A percentile compares a stretch with the other conserved stretches of the same genome.
Conservation (phyloP, 371 early-diverging fungal species). For the Ordospora pajunii region DNA sequence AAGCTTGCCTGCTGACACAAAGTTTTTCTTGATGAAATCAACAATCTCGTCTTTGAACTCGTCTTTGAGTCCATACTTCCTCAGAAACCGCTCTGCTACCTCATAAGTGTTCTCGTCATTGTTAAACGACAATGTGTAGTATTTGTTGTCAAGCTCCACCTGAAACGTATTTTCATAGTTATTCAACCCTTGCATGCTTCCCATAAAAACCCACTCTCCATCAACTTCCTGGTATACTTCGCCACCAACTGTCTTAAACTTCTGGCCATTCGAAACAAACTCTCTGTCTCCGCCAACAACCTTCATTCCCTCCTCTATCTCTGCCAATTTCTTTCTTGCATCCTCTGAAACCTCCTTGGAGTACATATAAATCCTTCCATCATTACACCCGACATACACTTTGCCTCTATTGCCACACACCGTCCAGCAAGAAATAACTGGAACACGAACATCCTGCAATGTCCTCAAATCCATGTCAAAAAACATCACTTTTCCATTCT, state of each 20-base stretch:
- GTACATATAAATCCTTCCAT: constrained; percentile 55
- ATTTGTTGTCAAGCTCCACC: constrained; percentile 51
- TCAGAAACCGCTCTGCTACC: constrained; percentile 53
- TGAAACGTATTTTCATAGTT: constrained; percentile 50
- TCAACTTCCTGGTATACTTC: constrained; percentile 41
- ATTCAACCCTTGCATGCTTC: constrained; percentile 35
- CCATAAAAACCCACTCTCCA: constrained; percentile 53
- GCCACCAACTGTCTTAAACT: constrained; percentile 45
- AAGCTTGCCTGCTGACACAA: constrained; percentile 31
- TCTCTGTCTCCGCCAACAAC: constrained; percentile 2
- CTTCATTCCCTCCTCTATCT: neutral
- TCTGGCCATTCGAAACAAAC: constrained; percentile 10
- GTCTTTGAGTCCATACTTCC: constrained; percentile 35
- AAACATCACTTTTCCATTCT: constrained; percentile 52
- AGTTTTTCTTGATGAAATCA: constrained; percentile 57
- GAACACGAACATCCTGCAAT: constrained; percentile 13
- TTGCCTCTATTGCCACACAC: neutral
- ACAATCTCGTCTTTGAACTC: constrained; percentile 55
- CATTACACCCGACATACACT: constrained; percentile 42
- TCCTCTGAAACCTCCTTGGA: neutral
- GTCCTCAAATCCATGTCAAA: constrained; percentile 31
- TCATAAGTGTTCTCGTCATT: constrained; percentile 53
- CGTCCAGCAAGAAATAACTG: constrained; percentile 51
- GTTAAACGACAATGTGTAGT: constrained; percentile 55
- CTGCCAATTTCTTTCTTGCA: neutral